A percentile compares a stretch with the other conserved stretches of the same genome.
phyloP scores from a whole-genome alignment of 257 asterid species.

The Eustoma russellianum region DNA sequence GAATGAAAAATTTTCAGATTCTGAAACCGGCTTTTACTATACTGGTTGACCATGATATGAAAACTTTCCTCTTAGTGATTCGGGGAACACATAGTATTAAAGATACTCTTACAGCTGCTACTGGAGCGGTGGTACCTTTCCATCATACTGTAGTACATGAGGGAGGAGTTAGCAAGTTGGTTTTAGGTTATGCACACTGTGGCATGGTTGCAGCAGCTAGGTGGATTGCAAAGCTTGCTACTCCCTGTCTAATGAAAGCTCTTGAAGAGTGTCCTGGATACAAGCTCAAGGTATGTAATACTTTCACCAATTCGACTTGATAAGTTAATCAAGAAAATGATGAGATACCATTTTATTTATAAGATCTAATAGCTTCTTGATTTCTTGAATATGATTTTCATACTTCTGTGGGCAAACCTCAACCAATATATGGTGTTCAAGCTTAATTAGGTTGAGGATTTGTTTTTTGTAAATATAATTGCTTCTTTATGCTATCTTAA shows the following conservation, averaged over 20 bases:
- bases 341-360: not conserved
- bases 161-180: conserved; percentile 88
- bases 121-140: conserved; percentile 98
- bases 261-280: conserved; percentile 58
- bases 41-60: conserved; percentile 61
- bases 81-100: conserved; percentile 98
- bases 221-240: conserved; percentile 95
- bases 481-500: no score
- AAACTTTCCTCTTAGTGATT: conserved; percentile 57
- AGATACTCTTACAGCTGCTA: conserved; percentile 95
- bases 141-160: conserved; percentile 87
- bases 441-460: no score
- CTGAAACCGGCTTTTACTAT: conserved; percentile 91
- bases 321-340: not conserved
- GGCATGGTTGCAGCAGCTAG: conserved; percentile 99
- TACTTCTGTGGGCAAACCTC: no score
- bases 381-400: no score
- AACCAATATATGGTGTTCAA: no score
- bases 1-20: conserved; percentile 35
- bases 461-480: no score
- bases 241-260: conserved; percentile 63
- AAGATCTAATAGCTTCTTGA: no score
- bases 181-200: conserved; percentile 94
- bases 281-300: conserved; percentile 57
- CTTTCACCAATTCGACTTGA: not conserved